phyloP scores from a whole-genome alignment of 768 basidiomycete species.

The Pseudohyphozyma bogoriensis region DNA sequence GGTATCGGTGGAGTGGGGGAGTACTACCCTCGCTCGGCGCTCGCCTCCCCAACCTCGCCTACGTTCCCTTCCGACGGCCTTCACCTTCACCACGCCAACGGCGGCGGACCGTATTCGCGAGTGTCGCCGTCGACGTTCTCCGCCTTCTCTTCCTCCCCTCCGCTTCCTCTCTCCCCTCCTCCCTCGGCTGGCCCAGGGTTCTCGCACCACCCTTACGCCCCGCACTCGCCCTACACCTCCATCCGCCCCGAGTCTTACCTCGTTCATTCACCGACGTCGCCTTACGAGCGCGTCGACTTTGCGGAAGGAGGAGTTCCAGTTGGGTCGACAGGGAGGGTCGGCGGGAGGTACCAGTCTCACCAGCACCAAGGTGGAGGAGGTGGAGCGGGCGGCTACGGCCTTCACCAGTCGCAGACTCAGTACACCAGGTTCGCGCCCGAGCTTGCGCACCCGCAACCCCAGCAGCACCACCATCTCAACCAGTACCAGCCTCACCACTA shows the following conservation, averaged over 20 bases:
- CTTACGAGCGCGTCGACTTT: constrained; percentile 27
- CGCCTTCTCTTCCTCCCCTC: not conserved
- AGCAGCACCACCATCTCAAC: not conserved
- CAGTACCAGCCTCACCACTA: not conserved
- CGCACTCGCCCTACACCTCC: constrained; percentile 13
- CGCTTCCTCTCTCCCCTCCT: constrained; percentile 3
- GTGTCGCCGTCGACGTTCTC: constrained; percentile 5
- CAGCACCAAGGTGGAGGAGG: too few species aligned
- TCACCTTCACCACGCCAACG: not conserved
- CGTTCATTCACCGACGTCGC: constrained; percentile 16
- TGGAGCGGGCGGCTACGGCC: not conserved
- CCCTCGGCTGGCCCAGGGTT: constrained; percentile 1
- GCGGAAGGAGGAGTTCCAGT: constrained; percentile 20
- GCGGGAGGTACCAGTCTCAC: too few species aligned
- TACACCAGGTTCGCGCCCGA: not conserved
- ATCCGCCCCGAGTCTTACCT: constrained; percentile 21
- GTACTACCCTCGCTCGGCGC: constrained; percentile 7
- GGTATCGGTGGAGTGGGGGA: not conserved
- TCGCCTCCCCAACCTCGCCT: not conserved
- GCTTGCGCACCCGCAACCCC: not conserved
- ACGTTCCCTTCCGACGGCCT: not conserved
- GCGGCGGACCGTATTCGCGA: constrained; percentile 7
- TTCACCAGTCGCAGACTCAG: not conserved
- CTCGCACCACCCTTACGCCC: constrained; percentile 1
- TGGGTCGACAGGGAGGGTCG: not conserved